Percentiles rank a stretch among this genome's conserved stretches.
Conservation (phyloP, 1,284 basidiomycete genomes). For the Somion occarium region DNA sequence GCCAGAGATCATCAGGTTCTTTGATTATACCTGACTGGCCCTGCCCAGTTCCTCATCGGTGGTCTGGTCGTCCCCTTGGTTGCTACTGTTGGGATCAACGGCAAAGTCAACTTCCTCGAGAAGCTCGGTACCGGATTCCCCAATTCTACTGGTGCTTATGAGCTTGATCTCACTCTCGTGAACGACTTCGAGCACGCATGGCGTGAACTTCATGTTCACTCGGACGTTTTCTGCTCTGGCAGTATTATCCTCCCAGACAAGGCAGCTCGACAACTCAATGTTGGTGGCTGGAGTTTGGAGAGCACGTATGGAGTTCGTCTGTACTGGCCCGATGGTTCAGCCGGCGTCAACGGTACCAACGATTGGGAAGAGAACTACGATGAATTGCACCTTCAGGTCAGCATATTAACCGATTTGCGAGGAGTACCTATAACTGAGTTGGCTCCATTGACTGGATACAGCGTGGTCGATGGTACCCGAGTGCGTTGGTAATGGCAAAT, state of each 20-base stretch:
- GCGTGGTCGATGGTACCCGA: constrained; percentile 72
- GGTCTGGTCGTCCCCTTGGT: constrained; percentile 69
- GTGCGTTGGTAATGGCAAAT: constrained; percentile 59
- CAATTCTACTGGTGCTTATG: constrained; percentile 74
- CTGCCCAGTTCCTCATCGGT: constrained; percentile 52
- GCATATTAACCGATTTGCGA: too few species aligned
- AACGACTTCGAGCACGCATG: constrained; percentile 53
- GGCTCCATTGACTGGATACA: constrained; percentile 20
- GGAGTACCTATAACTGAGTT: not conserved
- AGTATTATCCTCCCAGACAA: constrained; percentile 70
- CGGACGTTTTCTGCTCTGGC: constrained; percentile 76
- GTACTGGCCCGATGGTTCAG: constrained; percentile 53
- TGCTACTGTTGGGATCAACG: constrained; percentile 70
- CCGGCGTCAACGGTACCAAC: constrained; percentile 58
- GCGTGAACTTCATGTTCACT: constrained; percentile 69
- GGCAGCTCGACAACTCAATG: constrained; percentile 59
- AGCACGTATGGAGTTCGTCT: constrained; percentile 68
- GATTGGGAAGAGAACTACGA: constrained; percentile 64
- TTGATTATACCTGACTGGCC: too few species aligned
- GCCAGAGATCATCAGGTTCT: too few species aligned
- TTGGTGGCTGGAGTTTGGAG: constrained; percentile 62
- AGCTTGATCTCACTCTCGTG: constrained; percentile 58
- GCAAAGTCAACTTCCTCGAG: constrained; percentile 74
- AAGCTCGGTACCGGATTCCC: constrained; percentile 51
- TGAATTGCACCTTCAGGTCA: constrained; percentile 46